Percentiles rank a stretch among this genome's conserved stretches.
These are phyloP conservation scores for Microthyrium microscopicum DNA, from an alignment of 2,329 filamentous ascomycete genomes.

Conservation along the genomic window DNA sequence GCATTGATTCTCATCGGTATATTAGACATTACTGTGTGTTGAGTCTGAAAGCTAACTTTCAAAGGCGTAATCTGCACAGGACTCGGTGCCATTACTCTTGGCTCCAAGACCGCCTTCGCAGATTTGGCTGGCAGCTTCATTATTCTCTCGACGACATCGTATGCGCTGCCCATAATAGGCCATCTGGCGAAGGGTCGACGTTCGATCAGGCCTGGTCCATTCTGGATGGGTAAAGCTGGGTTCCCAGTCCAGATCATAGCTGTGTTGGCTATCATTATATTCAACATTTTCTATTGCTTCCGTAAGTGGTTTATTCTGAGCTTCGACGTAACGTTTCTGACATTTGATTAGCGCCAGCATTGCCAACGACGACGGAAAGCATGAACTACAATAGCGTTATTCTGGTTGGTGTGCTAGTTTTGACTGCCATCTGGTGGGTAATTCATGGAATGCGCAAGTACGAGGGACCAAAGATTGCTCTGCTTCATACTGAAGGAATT, in stretches of 20 bases:
- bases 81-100: conserved; percentile 40
- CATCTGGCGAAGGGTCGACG: conserved; percentile 35
- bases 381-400: conserved; percentile 42
- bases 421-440: conserved; percentile 35
- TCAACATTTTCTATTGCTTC: conserved; percentile 45
- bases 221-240: conserved; percentile 36
- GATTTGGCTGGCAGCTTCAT: conserved; percentile 43
- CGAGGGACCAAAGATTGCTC: conserved; percentile 33
- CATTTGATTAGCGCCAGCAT: conserved; percentile 22
- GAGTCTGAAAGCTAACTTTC: background rate
- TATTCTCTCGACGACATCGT: conserved; percentile 38
- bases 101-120: conserved; percentile 37
- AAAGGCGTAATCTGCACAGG: conserved; percentile 10
- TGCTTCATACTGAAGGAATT: conserved; percentile 20
- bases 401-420: conserved; percentile 29
- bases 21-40: background rate
- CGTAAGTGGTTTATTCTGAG: conserved; percentile 22
- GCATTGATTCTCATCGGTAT: conserved; percentile 38
- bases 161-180: conserved; percentile 31
- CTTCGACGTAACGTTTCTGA: background rate
- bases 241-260: conserved; percentile 32
- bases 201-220: conserved; percentile 35
- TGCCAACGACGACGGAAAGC: conserved; percentile 24
- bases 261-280: conserved; percentile 37
- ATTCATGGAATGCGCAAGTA: conserved; percentile 32